Conservation (phyloP, 2,329 filamentous ascomycete species). For the Graphilbum sp. region DNA sequence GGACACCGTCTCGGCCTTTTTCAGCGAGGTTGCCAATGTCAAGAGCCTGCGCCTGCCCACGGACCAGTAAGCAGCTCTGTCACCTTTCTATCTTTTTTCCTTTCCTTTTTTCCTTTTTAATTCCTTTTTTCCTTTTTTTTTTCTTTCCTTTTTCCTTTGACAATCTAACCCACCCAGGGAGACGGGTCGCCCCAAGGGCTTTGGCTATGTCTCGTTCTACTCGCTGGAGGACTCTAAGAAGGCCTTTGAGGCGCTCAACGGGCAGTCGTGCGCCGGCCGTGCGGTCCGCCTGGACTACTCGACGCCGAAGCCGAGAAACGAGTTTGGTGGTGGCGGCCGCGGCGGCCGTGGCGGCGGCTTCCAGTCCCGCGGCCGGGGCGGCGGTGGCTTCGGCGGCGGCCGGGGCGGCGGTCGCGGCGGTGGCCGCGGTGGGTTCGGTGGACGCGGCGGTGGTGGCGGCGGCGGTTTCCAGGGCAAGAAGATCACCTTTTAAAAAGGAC, state of each 20-base stretch:
- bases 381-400: slow-evolving; percentile 28
- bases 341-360: slow-evolving; percentile 31
- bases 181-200: slow-evolving; percentile 73
- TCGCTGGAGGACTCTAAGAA: slow-evolving; percentile 69
- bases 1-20: slow-evolving; percentile 57
- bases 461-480: slow-evolving; percentile 65
- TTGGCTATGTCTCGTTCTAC: slow-evolving; percentile 76
- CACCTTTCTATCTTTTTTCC: slow-evolving; percentile 15
- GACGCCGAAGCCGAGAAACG: slow-evolving; percentile 45
- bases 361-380: slow-evolving; percentile 16
- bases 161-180: slow-evolving; percentile 34
- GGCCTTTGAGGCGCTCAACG: slow-evolving; percentile 47
- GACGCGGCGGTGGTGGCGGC: slow-evolving; percentile 27
- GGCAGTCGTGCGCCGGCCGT: slow-evolving; percentile 52
- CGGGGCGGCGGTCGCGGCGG: slow-evolving; percentile 33
- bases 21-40: slow-evolving; percentile 53
- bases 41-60: slow-evolving; percentile 77
- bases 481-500: slow-evolving; percentile 33
- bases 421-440: slow-evolving; percentile 32
- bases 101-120: too few species aligned
- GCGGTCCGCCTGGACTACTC: slow-evolving; percentile 72
- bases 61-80: slow-evolving; percentile 39
- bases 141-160: too few species aligned
- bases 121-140: slow-evolving; percentile 17
- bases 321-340: slow-evolving; percentile 26